Evolutionary conservation across 1,139 yeast genomes (phyloP).

Genomic region (Magnusiomyces paraingens): DNA sequence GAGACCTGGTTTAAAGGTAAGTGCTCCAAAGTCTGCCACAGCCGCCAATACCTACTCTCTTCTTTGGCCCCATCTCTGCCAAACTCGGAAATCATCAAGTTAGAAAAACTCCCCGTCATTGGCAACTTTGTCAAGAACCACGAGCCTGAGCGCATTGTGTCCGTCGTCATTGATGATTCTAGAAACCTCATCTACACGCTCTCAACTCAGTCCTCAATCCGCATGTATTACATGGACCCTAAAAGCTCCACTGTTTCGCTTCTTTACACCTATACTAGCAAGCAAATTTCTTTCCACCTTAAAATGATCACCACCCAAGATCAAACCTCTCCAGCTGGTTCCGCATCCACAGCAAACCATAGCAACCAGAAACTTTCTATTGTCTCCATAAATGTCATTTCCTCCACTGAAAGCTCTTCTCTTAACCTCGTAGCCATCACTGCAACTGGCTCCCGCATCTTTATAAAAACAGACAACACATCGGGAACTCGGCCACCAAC

Average conservation of each 20-base stretch:
- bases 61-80: constrained; percentile 17
- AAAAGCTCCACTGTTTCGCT: constrained; percentile 36
- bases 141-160: constrained; percentile 52
- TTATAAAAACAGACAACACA: constrained; percentile 36
- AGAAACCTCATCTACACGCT: constrained; percentile 74
- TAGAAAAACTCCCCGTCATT: constrained; percentile 19
- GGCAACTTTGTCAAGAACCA: constrained; percentile 21
- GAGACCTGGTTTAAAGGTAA: constrained; percentile 85
- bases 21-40: constrained; percentile 68
- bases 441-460: constrained; percentile 74
- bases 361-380: constrained; percentile 6
- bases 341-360: no score
- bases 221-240: constrained; percentile 57
- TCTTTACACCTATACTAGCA: constrained; percentile 32
- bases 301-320: constrained; percentile 29
- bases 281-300: constrained; percentile 29
- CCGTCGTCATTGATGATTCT: constrained; percentile 67
- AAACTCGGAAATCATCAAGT: constrained; percentile 9
- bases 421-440: constrained; percentile 82
- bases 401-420: constrained; percentile 53
- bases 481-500: constrained; percentile 27
- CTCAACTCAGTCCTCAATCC: constrained; percentile 73
- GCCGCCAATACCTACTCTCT: constrained; percentile 22
- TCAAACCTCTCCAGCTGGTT: neutral
- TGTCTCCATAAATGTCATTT: constrained; percentile 13